Conservation (phyloP, 345 rosid species). For the Linum tenue region DNA sequence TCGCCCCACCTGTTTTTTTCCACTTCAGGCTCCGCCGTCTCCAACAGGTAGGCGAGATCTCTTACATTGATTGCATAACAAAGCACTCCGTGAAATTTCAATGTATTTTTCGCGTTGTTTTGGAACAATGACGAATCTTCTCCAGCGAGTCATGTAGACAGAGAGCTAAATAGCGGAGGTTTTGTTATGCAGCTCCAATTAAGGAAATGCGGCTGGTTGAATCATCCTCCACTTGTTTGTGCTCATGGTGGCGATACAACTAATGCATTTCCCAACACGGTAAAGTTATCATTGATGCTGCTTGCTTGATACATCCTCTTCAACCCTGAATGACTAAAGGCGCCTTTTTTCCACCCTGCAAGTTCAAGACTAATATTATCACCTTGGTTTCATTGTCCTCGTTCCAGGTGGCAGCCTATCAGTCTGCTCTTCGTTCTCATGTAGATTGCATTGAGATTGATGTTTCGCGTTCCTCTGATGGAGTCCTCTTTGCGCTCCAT, state of each 20-base stretch:
- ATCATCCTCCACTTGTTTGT: constrained; percentile 82
- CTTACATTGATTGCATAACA: neutral
- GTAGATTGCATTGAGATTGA: constrained; percentile 95
- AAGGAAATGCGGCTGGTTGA: constrained; percentile 68
- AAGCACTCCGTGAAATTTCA: no score
- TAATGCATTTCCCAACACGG: constrained; percentile 77
- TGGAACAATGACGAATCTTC: neutral
- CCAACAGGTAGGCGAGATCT: constrained; percentile 38
- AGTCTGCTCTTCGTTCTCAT: constrained; percentile 49
- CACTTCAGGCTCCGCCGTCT: constrained; percentile 69
- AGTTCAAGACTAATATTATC: neutral
- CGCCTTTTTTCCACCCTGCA: neutral
- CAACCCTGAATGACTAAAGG: no score
- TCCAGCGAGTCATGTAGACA: neutral
- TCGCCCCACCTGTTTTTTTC: constrained; percentile 76
- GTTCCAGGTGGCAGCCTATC: constrained; percentile 70
- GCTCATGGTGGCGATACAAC: constrained; percentile 97
- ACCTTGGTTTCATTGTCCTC: neutral
- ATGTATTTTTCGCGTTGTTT: neutral
- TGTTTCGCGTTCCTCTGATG: constrained; percentile 86
- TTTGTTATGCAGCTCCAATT: constrained; percentile 32
- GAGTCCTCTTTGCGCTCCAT: constrained; percentile 79
- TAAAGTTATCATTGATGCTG: constrained; percentile 14
- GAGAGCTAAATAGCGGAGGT: neutral
- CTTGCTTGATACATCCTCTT: neutral